These are phyloP conservation scores for Debaryomyces singareniensis DNA, from an alignment of 1,139 yeast species.

Conservation along the genomic window DNA sequence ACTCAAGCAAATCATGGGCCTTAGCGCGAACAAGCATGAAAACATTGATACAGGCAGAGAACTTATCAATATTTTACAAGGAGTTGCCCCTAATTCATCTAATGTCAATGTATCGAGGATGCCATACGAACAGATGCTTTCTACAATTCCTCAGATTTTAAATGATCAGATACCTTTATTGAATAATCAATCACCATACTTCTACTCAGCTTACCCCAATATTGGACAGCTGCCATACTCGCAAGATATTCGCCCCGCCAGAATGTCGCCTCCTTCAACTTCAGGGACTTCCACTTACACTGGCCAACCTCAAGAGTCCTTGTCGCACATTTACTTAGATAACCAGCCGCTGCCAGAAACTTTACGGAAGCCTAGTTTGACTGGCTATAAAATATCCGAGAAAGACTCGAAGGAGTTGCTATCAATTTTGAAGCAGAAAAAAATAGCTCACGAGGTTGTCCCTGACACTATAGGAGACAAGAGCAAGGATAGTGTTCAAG, in stretches of 20 bases:
- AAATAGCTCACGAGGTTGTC: slow-evolving; percentile 8
- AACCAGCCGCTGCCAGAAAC: slow-evolving; percentile 39
- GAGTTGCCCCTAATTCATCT: slow-evolving; percentile 14
- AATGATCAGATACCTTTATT: slow-evolving; percentile 21
- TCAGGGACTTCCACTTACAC: background rate
- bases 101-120: slow-evolving; percentile 4
- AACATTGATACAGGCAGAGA: slow-evolving; percentile 71
- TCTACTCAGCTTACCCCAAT: slow-evolving; percentile 9
- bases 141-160: slow-evolving; percentile 23
- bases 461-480: slow-evolving; percentile 14
- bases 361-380: slow-evolving; percentile 33
- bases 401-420: slow-evolving; percentile 48
- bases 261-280: background rate
- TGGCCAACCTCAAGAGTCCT: slow-evolving; percentile 1
- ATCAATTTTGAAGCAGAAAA: slow-evolving; percentile 39
- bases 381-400: slow-evolving; percentile 25
- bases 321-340: slow-evolving; percentile 4
- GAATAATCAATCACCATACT: slow-evolving; percentile 8
- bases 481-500: slow-evolving; percentile 4
- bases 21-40: slow-evolving; percentile 21
- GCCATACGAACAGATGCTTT: slow-evolving; percentile 13
- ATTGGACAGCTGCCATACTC: background rate
- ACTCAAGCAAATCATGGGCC: slow-evolving; percentile 59
- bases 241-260: background rate
- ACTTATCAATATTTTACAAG: slow-evolving; percentile 56